Base-by-base conservation (phyloP, 1,284 basidiomycete species). In the Baeospora myosura region DNA sequence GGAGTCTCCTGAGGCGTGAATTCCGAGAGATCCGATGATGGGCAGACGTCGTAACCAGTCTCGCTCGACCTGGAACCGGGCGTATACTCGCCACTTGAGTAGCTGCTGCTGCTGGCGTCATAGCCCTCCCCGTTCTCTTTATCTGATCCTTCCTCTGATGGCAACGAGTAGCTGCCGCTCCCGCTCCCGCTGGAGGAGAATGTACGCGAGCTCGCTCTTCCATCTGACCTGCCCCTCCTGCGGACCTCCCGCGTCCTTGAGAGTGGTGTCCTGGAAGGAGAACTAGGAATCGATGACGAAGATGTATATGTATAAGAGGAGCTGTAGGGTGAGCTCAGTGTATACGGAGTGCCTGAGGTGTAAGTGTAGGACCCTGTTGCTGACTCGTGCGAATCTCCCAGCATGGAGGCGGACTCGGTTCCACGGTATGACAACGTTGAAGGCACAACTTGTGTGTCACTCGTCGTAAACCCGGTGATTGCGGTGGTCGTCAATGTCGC, bases 201-300 rank as follows among this genome's bases (percentile, higher is more conserved):
- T 11, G 64, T 59, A 20, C 61, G 53, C 4, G 60, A 61, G 14
- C 54, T 64, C 8, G 64, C 57, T 10, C 70, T 62, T 3, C 71
- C 68, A 3, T 62, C 33, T 3, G 30, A 31, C 2, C 35, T 39
- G n/a, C 24, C 62, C 23, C 77, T 65, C 40, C 82, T 64, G 37
- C 78, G 63, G 5, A 86, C 68, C 26, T 71, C 82, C 5, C 74
- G 61, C 1, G 75, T 72, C 20, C 83, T 68, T 5, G 76, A 74
- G 17, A 87, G 59, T 2, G 65, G 57, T 3, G 68, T 41, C 5
- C 47, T 46, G 8, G 46, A 49, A 23, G 50, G 52, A 25, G 52
- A 46, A 2, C 42, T 40, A 14, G 44, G 40, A 38, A 40, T 40
- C 14, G 56, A 50, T 2, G 58, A 58, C 6, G 64, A 57, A 5